A percentile compares a stretch with the other conserved stretches of the same genome.
These are phyloP conservation scores for Dictyostelium firmibasis DNA, from an alignment of 78 protist genomes.

Conservation along the genomic window DNA sequence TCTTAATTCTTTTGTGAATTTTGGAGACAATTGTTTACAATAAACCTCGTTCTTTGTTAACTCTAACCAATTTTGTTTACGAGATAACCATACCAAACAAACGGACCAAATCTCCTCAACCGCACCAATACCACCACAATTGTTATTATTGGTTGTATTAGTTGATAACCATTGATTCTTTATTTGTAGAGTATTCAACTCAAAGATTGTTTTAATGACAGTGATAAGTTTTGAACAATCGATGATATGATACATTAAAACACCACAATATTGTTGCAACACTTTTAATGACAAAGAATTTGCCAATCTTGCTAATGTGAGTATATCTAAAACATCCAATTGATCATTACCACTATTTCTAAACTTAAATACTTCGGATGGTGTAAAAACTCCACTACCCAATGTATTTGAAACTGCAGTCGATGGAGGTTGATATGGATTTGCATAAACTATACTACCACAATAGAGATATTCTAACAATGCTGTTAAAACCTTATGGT, in stretches of 20 bases:
- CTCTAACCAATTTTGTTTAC: slow-evolving; percentile 46
- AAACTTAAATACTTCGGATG: not conserved
- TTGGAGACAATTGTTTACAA: slow-evolving; percentile 14
- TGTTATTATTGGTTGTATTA: not conserved
- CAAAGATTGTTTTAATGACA: slow-evolving; percentile 22
- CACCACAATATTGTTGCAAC: slow-evolving; percentile 30
- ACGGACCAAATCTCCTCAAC: slow-evolving; percentile 47
- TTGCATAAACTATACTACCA: slow-evolving; percentile 48
- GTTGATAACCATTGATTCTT: not conserved
- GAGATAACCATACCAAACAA: slow-evolving; percentile 43
- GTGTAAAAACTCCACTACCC: not conserved
- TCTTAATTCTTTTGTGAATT: slow-evolving; percentile 44
- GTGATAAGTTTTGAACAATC: slow-evolving; percentile 5
- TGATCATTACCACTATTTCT: not conserved
- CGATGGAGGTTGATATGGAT: slow-evolving; percentile 12
- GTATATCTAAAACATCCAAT: slow-evolving; percentile 49
- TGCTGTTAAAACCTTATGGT: slow-evolving; percentile 28
- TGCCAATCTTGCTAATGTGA: slow-evolving; percentile 32
- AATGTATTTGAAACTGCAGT: not conserved
- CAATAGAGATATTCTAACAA: slow-evolving; percentile 33
- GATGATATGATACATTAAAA: slow-evolving; percentile 18
- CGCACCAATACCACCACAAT: not conserved
- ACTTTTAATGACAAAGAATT: not conserved
- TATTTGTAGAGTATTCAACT: not conserved
- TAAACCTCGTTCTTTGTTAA: not conserved